These are phyloP conservation scores for Cercospora berteroae DNA, from an alignment of 2,329 filamentous ascomycete species.

Conservation along the genomic window DNA sequence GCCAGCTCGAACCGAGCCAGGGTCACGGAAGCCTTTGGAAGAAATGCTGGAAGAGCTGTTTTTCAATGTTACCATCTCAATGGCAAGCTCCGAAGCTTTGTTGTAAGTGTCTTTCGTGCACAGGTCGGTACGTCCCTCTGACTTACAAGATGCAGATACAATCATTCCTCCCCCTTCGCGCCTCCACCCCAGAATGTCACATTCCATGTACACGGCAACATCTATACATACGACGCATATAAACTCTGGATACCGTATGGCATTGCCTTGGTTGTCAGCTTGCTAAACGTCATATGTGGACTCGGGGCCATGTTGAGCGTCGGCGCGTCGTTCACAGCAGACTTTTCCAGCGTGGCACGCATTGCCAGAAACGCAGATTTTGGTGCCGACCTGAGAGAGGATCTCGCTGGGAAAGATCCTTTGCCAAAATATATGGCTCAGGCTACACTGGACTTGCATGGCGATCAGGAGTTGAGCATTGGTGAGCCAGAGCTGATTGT, in stretches of 20 bases:
- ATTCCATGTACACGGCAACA: conserved; percentile 8
- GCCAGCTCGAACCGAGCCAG: neutral
- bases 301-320: conserved; percentile 13
- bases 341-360: conserved; percentile 24
- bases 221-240: conserved; percentile 16
- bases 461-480: neutral
- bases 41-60: conserved; percentile 14
- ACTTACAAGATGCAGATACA: neutral
- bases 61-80: conserved; percentile 18
- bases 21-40: neutral
- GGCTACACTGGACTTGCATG: neutral
- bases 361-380: neutral
- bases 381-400: neutral
- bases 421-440: conserved; percentile 5
- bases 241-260: conserved; percentile 23
- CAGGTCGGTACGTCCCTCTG: neutral
- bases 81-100: conserved; percentile 15
- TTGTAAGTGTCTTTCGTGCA: neutral
- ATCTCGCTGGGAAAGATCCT: conserved; percentile 2
- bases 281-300: conserved; percentile 14
- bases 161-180: conserved; percentile 7
- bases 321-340: conserved; percentile 16
- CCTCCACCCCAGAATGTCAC: conserved; percentile 10
- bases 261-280: conserved; percentile 14
- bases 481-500: neutral